phyloP scores from a whole-genome alignment of 305 asterid species.

The Withania somnifera region DNA sequence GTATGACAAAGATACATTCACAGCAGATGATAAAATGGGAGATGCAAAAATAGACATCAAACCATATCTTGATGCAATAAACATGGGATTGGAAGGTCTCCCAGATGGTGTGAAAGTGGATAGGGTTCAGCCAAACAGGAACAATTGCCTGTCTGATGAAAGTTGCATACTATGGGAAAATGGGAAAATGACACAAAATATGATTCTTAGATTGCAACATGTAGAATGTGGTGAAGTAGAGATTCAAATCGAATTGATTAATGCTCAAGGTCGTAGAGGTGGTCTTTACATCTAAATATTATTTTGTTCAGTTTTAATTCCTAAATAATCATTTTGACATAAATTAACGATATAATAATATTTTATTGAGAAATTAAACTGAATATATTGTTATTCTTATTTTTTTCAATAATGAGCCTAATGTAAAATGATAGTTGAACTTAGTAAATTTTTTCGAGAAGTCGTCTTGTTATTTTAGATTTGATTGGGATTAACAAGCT shows the following conservation, averaged over 20 bases:
- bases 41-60: slow-evolving; percentile 41
- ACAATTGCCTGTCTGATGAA: slow-evolving; percentile 52
- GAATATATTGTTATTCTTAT: not conserved
- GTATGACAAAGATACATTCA: slow-evolving; percentile 73
- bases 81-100: slow-evolving; percentile 42
- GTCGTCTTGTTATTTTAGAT: not conserved
- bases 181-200: slow-evolving; percentile 67
- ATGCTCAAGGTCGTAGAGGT: not conserved
- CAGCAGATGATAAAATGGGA: slow-evolving; percentile 75
- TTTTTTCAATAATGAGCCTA: not conserved
- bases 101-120: slow-evolving; percentile 66
- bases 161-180: slow-evolving; percentile 61
- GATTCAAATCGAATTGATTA: slow-evolving; percentile 49
- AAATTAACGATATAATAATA: too few species aligned
- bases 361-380: not conserved
- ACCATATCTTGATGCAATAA: slow-evolving; percentile 38
- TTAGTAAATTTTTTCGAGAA: not conserved
- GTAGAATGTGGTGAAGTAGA: slow-evolving; percentile 71
- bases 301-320: not conserved
- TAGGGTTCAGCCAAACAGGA: slow-evolving; percentile 40
- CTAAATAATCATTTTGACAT: not conserved
- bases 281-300: not conserved
- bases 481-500: not conserved
- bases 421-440: not conserved
- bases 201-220: slow-evolving; percentile 43